phyloP scores from a whole-genome alignment of 305 asterid species.

The Nicotiana rustica region DNA sequence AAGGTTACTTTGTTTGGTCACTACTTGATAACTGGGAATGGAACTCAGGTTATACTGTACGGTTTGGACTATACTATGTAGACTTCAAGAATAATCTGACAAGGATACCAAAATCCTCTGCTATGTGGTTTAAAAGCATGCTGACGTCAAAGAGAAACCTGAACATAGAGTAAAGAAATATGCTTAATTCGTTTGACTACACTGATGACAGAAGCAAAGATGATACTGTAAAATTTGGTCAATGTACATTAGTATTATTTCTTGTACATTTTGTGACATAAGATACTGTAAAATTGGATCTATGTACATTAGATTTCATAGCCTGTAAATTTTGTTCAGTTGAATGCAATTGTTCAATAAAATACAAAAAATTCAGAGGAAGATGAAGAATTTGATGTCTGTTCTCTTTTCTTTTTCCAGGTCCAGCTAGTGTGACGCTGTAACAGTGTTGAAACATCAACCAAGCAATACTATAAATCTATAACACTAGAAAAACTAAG shows the following conservation, averaged over 20 bases:
- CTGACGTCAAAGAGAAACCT: slow-evolving; percentile 44
- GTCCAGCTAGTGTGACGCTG: background rate
- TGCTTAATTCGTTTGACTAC: background rate
- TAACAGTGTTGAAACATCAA: background rate
- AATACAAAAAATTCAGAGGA: background rate
- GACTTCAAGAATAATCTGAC: slow-evolving; percentile 84
- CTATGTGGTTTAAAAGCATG: slow-evolving; percentile 70
- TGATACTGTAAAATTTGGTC: background rate
- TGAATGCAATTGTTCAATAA: background rate
- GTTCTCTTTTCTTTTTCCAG: background rate
- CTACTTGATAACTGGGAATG: slow-evolving; percentile 96
- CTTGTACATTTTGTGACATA: background rate
- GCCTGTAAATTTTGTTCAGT: background rate
- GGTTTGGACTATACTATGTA: slow-evolving; percentile 81
- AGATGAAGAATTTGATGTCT: background rate
- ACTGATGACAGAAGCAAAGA: background rate
- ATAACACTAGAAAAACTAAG: background rate
- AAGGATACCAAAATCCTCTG: slow-evolving; percentile 82
- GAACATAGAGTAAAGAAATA: background rate
- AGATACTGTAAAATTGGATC: background rate
- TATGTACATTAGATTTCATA: background rate
- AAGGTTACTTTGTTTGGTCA: slow-evolving; percentile 89
- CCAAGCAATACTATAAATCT: background rate
- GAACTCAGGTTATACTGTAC: slow-evolving; percentile 84
- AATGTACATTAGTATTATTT: background rate